These are phyloP conservation scores for Talaromyces sp. DNA, from an alignment of 2,329 filamentous ascomycete species.

Conservation along the genomic window DNA sequence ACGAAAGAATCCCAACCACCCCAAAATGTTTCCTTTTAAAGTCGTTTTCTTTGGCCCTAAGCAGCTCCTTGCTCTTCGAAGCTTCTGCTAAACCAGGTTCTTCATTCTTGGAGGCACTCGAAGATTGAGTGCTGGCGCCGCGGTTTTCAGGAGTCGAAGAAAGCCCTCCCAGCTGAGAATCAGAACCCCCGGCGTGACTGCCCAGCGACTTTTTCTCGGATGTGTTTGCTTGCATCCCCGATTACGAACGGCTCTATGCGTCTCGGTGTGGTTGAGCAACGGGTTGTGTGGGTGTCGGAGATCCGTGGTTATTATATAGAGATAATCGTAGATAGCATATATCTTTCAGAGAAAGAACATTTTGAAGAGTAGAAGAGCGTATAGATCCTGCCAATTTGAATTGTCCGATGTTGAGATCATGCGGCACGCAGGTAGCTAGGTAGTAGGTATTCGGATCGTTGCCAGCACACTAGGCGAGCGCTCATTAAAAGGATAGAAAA, in stretches of 20 bases:
- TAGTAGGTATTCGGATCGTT: not conserved
- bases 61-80: constrained; percentile 24
- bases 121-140: not conserved
- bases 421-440: not conserved
- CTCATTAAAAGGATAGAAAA: not conserved
- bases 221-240: not conserved
- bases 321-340: not conserved
- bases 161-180: not conserved
- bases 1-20: constrained; percentile 33
- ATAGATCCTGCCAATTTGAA: not conserved
- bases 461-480: not conserved
- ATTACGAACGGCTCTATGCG: not conserved
- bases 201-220: not conserved
- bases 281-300: not conserved
- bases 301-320: not conserved
- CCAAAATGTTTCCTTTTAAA: constrained; percentile 37
- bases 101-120: not conserved
- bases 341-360: not conserved
- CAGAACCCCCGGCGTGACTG: not conserved
- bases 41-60: constrained; percentile 29
- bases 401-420: not conserved
- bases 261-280: not conserved
- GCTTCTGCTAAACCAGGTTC: constrained; percentile 14
- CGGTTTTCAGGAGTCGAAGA: not conserved
- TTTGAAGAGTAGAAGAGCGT: not conserved